Conservation (phyloP, 2,329 filamentous ascomycete genomes). For the Diaporthe eres region DNA sequence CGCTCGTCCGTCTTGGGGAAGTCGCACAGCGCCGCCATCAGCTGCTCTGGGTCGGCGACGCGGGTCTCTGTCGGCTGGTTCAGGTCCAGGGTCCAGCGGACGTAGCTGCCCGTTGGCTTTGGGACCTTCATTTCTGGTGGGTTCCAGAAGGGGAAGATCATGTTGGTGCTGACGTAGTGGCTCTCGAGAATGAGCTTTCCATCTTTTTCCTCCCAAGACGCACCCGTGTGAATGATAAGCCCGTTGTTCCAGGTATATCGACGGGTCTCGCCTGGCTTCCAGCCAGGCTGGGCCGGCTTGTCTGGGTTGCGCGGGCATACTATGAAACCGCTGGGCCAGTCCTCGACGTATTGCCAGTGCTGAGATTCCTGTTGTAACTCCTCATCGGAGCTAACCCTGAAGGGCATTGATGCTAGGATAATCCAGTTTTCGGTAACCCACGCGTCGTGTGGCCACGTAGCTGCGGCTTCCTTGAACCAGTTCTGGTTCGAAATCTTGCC, state of each 20-base stretch:
- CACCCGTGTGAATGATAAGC: background rate
- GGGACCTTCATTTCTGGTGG: background rate
- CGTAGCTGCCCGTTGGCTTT: background rate
- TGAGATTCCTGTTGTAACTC: background rate
- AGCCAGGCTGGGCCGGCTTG: background rate
- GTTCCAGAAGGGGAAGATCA: slow-evolving; percentile 10
- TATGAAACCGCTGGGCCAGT: slow-evolving; percentile 8
- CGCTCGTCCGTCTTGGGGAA: slow-evolving; percentile 18
- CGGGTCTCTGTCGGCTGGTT: background rate
- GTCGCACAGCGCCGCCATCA: slow-evolving; percentile 1
- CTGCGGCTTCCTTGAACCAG: slow-evolving; percentile 8
- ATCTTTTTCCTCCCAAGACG: background rate
- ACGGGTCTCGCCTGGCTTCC: slow-evolving; percentile 9
- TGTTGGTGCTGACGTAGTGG: slow-evolving; percentile 14
- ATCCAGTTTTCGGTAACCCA: slow-evolving; percentile 10
- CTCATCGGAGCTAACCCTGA: background rate
- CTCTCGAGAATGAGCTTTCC: background rate
- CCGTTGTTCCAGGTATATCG: slow-evolving; percentile 12
- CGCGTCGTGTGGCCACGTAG: slow-evolving; percentile 8
- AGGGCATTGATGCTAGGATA: background rate
- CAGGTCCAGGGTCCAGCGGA: slow-evolving; percentile 1
- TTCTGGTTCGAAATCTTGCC: slow-evolving; percentile 10
- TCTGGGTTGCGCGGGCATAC: background rate
- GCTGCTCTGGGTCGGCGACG: background rate
- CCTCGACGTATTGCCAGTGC: slow-evolving; percentile 6